Conservation (phyloP, 352 stramenopile genomes). For the Phytophthora palmivora region DNA sequence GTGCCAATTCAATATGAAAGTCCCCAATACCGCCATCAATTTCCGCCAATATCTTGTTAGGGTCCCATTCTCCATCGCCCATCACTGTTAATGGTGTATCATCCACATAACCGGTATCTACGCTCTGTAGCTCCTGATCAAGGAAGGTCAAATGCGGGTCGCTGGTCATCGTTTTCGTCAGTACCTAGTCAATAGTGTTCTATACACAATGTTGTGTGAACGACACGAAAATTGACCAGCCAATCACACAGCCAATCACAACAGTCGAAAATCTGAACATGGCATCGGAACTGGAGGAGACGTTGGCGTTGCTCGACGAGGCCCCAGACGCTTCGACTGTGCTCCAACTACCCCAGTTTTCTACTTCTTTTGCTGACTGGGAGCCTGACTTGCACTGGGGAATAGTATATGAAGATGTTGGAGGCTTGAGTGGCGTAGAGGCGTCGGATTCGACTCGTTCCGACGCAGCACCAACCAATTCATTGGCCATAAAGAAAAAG, state of each 20-base stretch:
- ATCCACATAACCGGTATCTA: too few relatives aligned
- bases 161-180: too few relatives aligned
- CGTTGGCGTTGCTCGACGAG: conserved; percentile 27
- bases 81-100: too few relatives aligned
- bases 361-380: not conserved
- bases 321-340: not conserved
- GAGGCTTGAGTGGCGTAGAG: not conserved
- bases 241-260: conserved; percentile 10
- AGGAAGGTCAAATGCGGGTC: too few relatives aligned
- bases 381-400: not conserved
- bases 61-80: too few relatives aligned
- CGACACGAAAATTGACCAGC: not conserved
- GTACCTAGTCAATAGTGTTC: too few relatives aligned
- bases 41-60: too few relatives aligned
- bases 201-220: conserved; percentile 7
- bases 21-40: too few relatives aligned
- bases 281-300: conserved; percentile 21
- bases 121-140: too few relatives aligned
- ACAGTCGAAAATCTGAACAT: conserved; percentile 8
- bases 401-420: conserved; percentile 2
- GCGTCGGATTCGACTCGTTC: not conserved
- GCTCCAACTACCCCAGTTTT: not conserved
- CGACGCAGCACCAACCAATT: not conserved
- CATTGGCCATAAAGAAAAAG: conserved; percentile 12
- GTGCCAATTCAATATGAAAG: too few relatives aligned